phyloP scores from a whole-genome alignment of 805 yeast genomes.

The Torulaspora quercuum region DNA sequence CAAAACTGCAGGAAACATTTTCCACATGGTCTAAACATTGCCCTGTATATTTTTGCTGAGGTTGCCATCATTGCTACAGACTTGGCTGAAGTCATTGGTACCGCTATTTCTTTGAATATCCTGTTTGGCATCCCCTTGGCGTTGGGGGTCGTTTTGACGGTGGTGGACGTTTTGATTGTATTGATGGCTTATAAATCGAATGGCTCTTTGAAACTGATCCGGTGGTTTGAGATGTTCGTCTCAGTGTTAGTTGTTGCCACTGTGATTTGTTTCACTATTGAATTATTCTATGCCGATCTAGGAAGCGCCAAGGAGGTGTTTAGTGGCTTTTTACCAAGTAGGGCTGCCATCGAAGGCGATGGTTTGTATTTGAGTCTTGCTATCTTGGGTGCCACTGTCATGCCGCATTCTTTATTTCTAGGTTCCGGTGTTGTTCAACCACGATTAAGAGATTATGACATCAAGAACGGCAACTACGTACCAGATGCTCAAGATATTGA shows the following conservation, averaged over 20 bases:
- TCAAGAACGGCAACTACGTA: constrained; percentile 58
- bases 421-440: constrained; percentile 91
- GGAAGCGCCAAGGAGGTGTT: constrained; percentile 57
- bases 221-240: constrained; percentile 80
- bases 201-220: constrained; percentile 71
- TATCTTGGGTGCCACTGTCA: constrained; percentile 87
- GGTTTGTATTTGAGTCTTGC: constrained; percentile 82
- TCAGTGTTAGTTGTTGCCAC: constrained; percentile 74
- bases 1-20: constrained; percentile 77
- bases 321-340: constrained; percentile 61
- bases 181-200: constrained; percentile 83
- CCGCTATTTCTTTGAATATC: constrained; percentile 88
- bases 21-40: constrained; percentile 55
- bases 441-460: constrained; percentile 73
- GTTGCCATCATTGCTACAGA: constrained; percentile 93
- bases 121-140: constrained; percentile 75
- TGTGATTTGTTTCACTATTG: constrained; percentile 79
- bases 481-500: constrained; percentile 38
- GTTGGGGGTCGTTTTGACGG: constrained; percentile 79
- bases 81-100: constrained; percentile 96
- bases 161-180: constrained; percentile 80
- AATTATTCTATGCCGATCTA: constrained; percentile 63
- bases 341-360: constrained; percentile 47
- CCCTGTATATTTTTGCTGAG: constrained; percentile 76
- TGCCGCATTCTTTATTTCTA: constrained; percentile 88